Base-by-base conservation (phyloP, 192 early-diverging fungal genomes). In the Physocladia obscura region DNA sequence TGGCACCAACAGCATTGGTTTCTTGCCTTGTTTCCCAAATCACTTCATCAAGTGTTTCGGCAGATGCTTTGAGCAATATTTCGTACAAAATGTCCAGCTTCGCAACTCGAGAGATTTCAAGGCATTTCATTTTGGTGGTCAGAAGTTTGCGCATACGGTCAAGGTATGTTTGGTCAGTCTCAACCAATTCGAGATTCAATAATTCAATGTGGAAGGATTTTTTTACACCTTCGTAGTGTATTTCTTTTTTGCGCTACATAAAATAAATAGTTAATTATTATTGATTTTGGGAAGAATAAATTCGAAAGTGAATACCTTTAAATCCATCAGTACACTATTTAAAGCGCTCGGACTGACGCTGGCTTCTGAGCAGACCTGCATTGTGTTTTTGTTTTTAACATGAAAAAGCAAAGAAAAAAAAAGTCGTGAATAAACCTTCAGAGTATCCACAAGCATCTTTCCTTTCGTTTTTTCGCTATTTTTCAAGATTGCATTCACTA, bases 51-150 rank as follows among this genome's bases (percentile, higher is more conserved):
- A 62, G 6, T 27, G 57, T 35, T 21, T 69, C 52, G 4, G 49
- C 22, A 49, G 70, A 38, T 5, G 70, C 57, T 3, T 49, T 39
- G 13, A 52, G 29, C 2, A 72, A 49, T 32, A 51, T 48, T 47
- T 72, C 70, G 30, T 72, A 72, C 51, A 72, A 32, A 36, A 55
- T 21, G 47, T 76, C 75, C 29, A 76, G 54, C 34, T 76, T 76
- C 4, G 60, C 55, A 13, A 76, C 68, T 50, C 75, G 61, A 4
- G 60, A 63, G 2, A 35, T 51, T 50, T 72, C 70, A 19, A 62
- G 36, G 31, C 55, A 19, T 15, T 51, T 22, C 48, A 72, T 72
- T 32, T 55, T 49, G 31, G 57, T n/a, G 19, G 60, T 72, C 8
- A 72, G 19, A 39, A 62, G 38, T 26, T 21, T 37, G 21, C 70